Conservation (phyloP, 371 early-diverging fungal species). For the Mitosporidium daphniae region DNA sequence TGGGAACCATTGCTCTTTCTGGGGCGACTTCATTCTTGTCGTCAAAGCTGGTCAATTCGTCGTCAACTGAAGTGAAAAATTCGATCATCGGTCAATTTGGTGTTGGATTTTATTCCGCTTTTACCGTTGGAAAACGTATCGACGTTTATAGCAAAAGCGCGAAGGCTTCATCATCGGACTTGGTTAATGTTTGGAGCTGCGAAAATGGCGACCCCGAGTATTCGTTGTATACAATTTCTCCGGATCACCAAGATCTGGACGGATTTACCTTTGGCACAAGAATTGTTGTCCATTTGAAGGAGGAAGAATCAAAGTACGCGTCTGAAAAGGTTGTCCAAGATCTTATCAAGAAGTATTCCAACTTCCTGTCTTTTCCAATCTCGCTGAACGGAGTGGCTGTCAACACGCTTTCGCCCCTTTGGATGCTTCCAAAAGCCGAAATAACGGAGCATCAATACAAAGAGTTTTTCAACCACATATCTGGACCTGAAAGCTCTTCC, state of each 20-base stretch:
- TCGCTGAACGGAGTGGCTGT: slow-evolving; percentile 2
- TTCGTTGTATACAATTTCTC: too few species aligned
- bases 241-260: too few species aligned
- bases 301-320: slow-evolving; percentile 4
- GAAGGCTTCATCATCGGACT: too few species aligned
- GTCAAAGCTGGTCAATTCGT: slow-evolving; percentile 5
- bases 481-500: slow-evolving; percentile 22
- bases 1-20: slow-evolving; percentile 6
- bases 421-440: too few species aligned
- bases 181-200: too few species aligned
- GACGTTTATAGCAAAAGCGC: slow-evolving; percentile 36
- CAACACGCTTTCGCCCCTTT: slow-evolving; percentile 2
- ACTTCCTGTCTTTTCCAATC: slow-evolving; percentile 5
- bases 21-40: slow-evolving; percentile 6
- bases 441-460: too few species aligned
- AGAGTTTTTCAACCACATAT: slow-evolving; percentile 14
- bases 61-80: slow-evolving; percentile 2
- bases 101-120: slow-evolving; percentile 9
- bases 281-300: slow-evolving; percentile 5
- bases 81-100: slow-evolving; percentile 4
- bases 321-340: slow-evolving; percentile 4
- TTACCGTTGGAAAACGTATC: slow-evolving; percentile 44
- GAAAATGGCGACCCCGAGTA: too few species aligned
- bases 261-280: slow-evolving; percentile 17
- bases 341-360: slow-evolving; percentile 5